phyloP scores from a whole-genome alignment of 352 stramenopile genomes.

The Phytopythium sindhum region DNA sequence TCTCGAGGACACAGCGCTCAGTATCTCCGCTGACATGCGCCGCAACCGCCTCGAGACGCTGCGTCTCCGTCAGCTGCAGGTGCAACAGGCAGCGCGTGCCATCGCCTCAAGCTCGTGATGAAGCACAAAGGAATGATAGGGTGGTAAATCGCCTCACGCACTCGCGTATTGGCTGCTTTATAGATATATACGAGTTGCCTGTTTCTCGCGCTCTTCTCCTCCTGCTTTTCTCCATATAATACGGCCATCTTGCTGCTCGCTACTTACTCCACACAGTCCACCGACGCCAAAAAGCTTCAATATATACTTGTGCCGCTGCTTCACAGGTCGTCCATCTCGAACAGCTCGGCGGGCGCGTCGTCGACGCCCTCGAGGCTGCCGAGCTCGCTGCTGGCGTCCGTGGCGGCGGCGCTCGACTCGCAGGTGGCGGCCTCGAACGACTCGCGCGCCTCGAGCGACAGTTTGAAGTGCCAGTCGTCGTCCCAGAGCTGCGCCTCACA shows the following conservation, averaged over 20 bases:
- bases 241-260: background rate
- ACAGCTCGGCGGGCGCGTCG: constrained; percentile 31
- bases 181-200: background rate
- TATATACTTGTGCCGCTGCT: background rate
- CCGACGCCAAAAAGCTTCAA: background rate
- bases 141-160: background rate
- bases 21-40: constrained; percentile 29
- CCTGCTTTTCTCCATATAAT: background rate
- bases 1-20: constrained; percentile 25
- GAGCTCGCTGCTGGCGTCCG: constrained; percentile 31
- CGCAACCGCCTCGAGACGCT: constrained; percentile 21
- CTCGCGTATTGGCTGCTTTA: background rate
- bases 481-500: constrained; percentile 55
- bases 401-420: constrained; percentile 21
- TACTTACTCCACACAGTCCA: background rate
- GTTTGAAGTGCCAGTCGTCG: constrained; percentile 72
- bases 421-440: constrained; percentile 37
- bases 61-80: constrained; percentile 22
- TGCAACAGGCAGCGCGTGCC: constrained; percentile 14
- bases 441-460: constrained; percentile 62
- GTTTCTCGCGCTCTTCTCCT: background rate
- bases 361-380: constrained; percentile 16
- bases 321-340: constrained; percentile 71
- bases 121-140: background rate
- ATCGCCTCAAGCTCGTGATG: background rate